Base-by-base conservation (phyloP, 177 flowering plant genomes). In the Vitis hybrid region DNA sequence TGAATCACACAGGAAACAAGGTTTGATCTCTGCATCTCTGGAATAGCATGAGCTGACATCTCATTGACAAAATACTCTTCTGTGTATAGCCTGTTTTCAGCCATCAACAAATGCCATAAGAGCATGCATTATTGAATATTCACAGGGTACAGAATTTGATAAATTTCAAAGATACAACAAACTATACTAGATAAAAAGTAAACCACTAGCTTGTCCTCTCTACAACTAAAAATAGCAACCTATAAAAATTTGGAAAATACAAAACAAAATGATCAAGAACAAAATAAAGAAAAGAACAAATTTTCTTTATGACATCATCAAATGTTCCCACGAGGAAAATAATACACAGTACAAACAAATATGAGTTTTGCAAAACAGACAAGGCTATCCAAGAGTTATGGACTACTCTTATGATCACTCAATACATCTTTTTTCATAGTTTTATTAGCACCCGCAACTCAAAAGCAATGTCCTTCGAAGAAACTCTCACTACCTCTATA, bases 1-100 rank as follows among this genome's bases (percentile, higher is more conserved):
- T 91, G 99, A 79, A 96, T 89, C 49, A 96, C 93, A 72, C 84
- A 83, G 10, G 98, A 87, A 72, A 87, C 97, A 70, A 96, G 95
- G 60, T 87, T 96, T 60, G 98, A 89, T 77, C 99, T 84, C 75
- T 93, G 98, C 76, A 96, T 96, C 81, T 96, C 98, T 50, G 99
- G 98, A 56, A 92, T 86, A 50, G 95, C 99, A 75, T 88, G 86
- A 39, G 83, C 75, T 67, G 91, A 57, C 97, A 96, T 93, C 76
- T 91, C 91, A 21, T 84, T 90, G 7, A 76, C 21, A 78, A 80
- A 95, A 76, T 86, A 91, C 52, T 91, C 97, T 78, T 93, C 98
- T 54, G 97, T 95, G 71, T 95, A 95, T 51, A 95, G 78, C 87
- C 99, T 93, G 84, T 18, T 72, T 66, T 63, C 51, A 60, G 64